phyloP scores from a whole-genome alignment of 2,329 filamentous ascomycete species.

The Hypoxylon sp. region DNA sequence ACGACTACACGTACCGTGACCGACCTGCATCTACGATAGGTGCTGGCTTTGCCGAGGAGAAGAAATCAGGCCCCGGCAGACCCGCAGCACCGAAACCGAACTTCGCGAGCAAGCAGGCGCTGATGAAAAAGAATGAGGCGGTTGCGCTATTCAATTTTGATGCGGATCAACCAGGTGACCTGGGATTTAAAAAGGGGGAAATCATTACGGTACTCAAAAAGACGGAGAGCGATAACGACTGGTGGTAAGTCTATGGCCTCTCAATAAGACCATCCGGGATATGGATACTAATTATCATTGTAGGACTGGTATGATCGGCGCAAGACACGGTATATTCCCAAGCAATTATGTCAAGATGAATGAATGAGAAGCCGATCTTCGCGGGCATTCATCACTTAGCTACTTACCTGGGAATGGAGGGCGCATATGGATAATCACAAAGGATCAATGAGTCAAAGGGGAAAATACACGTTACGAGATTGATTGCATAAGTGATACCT shows the following conservation, averaged over 20 bases:
- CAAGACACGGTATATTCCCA: constrained; percentile 90
- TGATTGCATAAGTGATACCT: constrained; percentile 35
- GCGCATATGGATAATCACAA: constrained; percentile 19
- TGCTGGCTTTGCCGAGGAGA: constrained; percentile 58
- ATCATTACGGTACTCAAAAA: constrained; percentile 94
- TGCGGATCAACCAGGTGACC: constrained; percentile 88
- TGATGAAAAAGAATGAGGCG: constrained; percentile 79
- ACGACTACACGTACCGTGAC: constrained; percentile 60
- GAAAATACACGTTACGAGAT: constrained; percentile 27
- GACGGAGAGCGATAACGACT: constrained; percentile 93
- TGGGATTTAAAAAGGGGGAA: constrained; percentile 97
- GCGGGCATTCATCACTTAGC: background rate
- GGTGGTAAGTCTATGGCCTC: constrained; percentile 75
- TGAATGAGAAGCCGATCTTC: constrained; percentile 41
- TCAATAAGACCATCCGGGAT: background rate
- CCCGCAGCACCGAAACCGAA: constrained; percentile 91
- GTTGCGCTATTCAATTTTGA: constrained; percentile 95
- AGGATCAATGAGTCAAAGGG: constrained; percentile 1
- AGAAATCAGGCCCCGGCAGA: constrained; percentile 73
- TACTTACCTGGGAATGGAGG: constrained; percentile 11
- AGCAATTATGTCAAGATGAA: constrained; percentile 81
- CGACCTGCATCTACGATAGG: constrained; percentile 54
- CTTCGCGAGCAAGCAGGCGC: constrained; percentile 71
- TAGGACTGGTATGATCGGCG: constrained; percentile 89
- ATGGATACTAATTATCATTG: constrained; percentile 8